Conservation (phyloP, 768 basidiomycete genomes). For the Hirschioporus abietinus region DNA sequence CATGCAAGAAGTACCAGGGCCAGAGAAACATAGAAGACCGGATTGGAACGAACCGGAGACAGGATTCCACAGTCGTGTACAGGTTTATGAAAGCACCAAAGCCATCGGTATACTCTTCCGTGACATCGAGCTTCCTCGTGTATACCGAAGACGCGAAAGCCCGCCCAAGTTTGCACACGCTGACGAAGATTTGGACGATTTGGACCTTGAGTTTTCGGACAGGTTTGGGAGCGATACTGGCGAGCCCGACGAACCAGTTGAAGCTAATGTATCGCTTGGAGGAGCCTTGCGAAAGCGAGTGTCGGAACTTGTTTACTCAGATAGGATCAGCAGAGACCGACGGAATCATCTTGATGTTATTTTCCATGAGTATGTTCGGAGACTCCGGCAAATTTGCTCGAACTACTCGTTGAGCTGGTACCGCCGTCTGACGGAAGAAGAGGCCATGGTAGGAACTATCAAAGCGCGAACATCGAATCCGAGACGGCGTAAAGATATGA, state of each 20-base stretch:
- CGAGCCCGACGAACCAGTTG: background rate
- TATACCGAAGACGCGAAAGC: conserved; percentile 13
- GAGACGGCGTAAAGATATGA: conserved; percentile 45
- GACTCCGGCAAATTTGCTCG: conserved; percentile 44
- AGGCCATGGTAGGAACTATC: conserved; percentile 62
- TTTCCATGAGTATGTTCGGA: conserved; percentile 35
- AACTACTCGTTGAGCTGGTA: conserved; percentile 40
- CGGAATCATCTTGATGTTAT: conserved; percentile 14
- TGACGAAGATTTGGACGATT: background rate
- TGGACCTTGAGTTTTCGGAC: background rate
- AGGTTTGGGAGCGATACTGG: background rate
- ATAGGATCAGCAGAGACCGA: conserved; percentile 9
- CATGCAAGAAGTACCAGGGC: conserved; percentile 36
- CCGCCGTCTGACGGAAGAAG: conserved; percentile 54
- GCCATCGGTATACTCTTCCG: conserved; percentile 63
- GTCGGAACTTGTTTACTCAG: conserved; percentile 17
- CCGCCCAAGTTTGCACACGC: conserved; percentile 7
- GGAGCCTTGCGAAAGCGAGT: conserved; percentile 17
- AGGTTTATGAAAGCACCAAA: conserved; percentile 46
- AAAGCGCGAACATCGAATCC: conserved; percentile 56
- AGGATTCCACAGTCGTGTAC: conserved; percentile 15
- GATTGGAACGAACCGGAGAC: conserved; percentile 70
- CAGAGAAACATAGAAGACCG: conserved; percentile 33
- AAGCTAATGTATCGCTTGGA: background rate
- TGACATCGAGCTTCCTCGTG: conserved; percentile 46